Base-by-base conservation (phyloP, 192 early-diverging fungal species). In the Entomortierella lignicola region DNA sequence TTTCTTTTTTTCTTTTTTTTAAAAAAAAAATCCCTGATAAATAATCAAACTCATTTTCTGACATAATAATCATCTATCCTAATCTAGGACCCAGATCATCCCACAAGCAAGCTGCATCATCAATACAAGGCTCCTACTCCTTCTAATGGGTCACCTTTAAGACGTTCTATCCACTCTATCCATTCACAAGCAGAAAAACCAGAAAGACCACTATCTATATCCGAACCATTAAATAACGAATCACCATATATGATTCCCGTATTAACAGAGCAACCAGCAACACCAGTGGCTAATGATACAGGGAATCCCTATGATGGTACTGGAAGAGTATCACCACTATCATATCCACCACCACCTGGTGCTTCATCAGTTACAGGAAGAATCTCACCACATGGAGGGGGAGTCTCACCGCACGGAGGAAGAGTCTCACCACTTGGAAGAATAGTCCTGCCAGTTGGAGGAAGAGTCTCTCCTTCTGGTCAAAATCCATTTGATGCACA, bases 151-250 rank as follows among this genome's bases (percentile, higher is more conserved):
- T 21, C 20, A 15, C 50, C 67, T 18, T 18, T n/a, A 20, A 54
- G 61, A 26, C 66, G 74, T 25, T 66, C 74, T 31, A 63, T 69
- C 30, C 61, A 69, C 32, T 66, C 65, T 20, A 30, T n/a, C n/a
- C n/a, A 48, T 17, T 31, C 42, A n/a, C n/a, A n/a, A 2, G n/a
- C 25, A 23, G n/a, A 41, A 23, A 50, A 29, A 29, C 50, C 55
- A 13, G 18, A 15, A 10, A 18, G 29, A 21, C 6, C 52, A 63
- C 59, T 21, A 18, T 18, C 51, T 13, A 26, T 56, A 31, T 37
- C 39, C 17, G 29, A 43, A 32, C 11, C 41, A 13, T 21, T 18
- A 10, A 52, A 71, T 25, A 23, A 25, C 0, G 53, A 6, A 21
- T 41, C 52, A 11, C 29, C 55, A 20, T 71, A 71, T 23, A 60